Percentiles rank a stretch among this genome's conserved stretches.
These are phyloP conservation scores for Dimocarpus longan DNA, from an alignment of 345 rosid species.

Conservation along the genomic window DNA sequence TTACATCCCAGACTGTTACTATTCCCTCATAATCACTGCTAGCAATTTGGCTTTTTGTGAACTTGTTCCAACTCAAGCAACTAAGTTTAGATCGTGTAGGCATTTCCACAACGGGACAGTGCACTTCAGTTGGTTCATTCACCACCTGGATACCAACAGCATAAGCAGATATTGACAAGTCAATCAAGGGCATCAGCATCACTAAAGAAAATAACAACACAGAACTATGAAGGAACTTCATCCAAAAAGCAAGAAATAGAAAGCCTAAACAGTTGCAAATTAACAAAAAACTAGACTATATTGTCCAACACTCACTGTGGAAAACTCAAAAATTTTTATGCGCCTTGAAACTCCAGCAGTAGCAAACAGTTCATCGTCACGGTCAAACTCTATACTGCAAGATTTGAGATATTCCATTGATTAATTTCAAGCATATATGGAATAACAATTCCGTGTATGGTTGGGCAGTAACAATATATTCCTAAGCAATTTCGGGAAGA, in stretches of 20 bases:
- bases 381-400: conserved; percentile 70
- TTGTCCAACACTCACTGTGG: conserved; percentile 42
- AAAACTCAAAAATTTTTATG: conserved; percentile 60
- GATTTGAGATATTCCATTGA: background rate
- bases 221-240: background rate
- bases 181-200: background rate
- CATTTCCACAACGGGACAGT: conserved; percentile 59
- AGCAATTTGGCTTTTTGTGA: conserved; percentile 58
- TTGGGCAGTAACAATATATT: background rate
- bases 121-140: conserved; percentile 55
- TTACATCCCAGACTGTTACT: conserved; percentile 60
- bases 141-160: conserved; percentile 41
- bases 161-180: background rate
- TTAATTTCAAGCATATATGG: background rate
- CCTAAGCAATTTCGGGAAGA: background rate
- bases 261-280: background rate
- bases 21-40: conserved; percentile 71
- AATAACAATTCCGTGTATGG: background rate
- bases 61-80: conserved; percentile 75
- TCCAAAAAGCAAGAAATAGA: background rate
- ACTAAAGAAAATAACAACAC: conserved; percentile 8
- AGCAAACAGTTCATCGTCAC: conserved; percentile 65
- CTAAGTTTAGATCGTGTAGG: conserved; percentile 62
- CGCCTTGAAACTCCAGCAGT: conserved; percentile 68
- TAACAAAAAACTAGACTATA: background rate